phyloP scores from a whole-genome alignment of 2,329 filamentous ascomycete species.

The Botrytis cinerea region DNA sequence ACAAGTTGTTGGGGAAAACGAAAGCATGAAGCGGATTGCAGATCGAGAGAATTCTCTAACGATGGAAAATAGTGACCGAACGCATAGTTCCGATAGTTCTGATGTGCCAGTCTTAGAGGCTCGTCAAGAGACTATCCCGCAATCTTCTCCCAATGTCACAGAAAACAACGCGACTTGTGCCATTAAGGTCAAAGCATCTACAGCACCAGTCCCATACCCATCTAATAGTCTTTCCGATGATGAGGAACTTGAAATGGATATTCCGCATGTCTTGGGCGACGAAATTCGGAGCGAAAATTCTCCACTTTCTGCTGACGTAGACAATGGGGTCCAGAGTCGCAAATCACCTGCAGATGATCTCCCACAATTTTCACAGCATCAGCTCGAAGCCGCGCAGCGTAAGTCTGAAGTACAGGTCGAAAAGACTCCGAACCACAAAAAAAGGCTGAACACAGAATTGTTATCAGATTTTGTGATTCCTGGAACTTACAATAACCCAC shows the following conservation, averaged over 20 bases:
- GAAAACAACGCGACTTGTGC: background rate
- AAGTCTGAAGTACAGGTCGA: conserved; percentile 35
- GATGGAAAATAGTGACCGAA: background rate
- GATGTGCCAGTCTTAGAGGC: background rate
- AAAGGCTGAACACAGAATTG: conserved; percentile 12
- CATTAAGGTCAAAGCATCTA: background rate
- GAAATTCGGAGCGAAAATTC: conserved; percentile 20
- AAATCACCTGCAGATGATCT: conserved; percentile 11
- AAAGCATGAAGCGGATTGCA: background rate
- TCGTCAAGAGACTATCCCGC: background rate
- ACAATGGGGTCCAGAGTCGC: conserved; percentile 30
- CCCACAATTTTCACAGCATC: conserved; percentile 25
- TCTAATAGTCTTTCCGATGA: conserved; percentile 29
- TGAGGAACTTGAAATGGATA: conserved; percentile 35
- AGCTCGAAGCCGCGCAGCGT: conserved; percentile 28
- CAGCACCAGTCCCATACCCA: background rate
- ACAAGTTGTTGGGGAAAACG: background rate
- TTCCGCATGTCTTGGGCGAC: conserved; percentile 35
- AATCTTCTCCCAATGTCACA: background rate
- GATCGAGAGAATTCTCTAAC: background rate
- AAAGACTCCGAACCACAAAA: conserved; percentile 26
- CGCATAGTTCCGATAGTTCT: background rate
- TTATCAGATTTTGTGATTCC: conserved; percentile 32
- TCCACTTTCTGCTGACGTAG: conserved; percentile 30
- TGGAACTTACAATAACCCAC: conserved; percentile 28